phyloP scores from a whole-genome alignment of 2,329 filamentous ascomycete species.

The Botrytis byssoidea region DNA sequence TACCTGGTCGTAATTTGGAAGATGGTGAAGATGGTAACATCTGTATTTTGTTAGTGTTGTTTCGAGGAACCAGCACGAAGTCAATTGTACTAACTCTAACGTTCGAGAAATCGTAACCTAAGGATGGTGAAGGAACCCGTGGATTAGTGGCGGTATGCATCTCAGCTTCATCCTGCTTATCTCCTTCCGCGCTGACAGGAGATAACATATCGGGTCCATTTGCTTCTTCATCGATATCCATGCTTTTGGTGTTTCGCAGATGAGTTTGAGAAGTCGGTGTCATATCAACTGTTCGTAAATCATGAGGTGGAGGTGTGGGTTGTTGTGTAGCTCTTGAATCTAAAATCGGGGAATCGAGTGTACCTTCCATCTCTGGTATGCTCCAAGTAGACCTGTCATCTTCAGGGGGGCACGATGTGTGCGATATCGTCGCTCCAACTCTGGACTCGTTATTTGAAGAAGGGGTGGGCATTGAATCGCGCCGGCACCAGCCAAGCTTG shows the following conservation, averaged over 20 bases:
- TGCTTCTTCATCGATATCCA: conserved; percentile 43
- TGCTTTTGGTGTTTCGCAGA: conserved; percentile 41
- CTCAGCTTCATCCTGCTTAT: conserved; percentile 41
- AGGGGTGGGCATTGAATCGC: conserved; percentile 40
- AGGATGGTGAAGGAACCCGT: conserved; percentile 44
- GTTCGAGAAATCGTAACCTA: conserved; percentile 55
- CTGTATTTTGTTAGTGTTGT: conserved; percentile 24
- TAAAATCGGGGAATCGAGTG: conserved; percentile 34
- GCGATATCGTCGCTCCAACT: conserved; percentile 31
- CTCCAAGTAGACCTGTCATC: conserved; percentile 41
- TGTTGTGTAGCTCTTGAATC: conserved; percentile 35
- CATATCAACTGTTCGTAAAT: conserved; percentile 32
- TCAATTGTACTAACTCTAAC: conserved; percentile 48
- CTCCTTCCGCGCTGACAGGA: conserved; percentile 41
- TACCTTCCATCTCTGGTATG: conserved; percentile 38
- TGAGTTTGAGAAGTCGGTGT: conserved; percentile 40
- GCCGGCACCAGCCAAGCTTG: conserved; percentile 36
- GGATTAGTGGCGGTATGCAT: conserved; percentile 35
- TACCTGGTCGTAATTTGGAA: conserved; percentile 82
- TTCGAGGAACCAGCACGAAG: background rate
- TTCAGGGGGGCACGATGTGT: conserved; percentile 46
- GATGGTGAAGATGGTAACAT: conserved; percentile 73
- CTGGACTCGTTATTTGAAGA: conserved; percentile 33
- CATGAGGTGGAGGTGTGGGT: conserved; percentile 34
- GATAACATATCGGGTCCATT: conserved; percentile 37